Conservation (phyloP, 352 stramenopile genomes). For the Pythium aristosporum region DNA sequence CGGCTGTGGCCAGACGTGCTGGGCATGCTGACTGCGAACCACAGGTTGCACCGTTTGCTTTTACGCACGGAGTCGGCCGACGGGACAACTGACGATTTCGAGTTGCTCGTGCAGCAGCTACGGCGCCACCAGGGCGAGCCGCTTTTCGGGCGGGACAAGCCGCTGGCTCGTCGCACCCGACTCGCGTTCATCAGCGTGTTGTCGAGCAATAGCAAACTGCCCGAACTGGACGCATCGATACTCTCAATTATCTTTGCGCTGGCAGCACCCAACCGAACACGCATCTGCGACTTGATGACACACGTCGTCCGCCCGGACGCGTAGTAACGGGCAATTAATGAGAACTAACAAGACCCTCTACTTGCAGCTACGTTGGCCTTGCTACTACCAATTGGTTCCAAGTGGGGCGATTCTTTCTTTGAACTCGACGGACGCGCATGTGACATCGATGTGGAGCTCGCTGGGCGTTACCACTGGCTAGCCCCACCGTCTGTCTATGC, state of each 20-base stretch:
- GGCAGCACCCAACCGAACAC: not conserved
- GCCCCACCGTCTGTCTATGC: not conserved
- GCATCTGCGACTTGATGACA: not conserved
- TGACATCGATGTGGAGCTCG: too few species aligned
- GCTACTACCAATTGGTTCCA: too few species aligned
- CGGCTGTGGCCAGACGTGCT: not conserved
- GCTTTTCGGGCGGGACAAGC: not conserved
- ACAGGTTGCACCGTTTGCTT: not conserved
- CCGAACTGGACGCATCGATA: slow-evolving; percentile 4
- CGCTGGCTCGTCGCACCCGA: not conserved
- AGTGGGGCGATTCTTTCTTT: too few species aligned
- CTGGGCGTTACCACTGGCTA: too few species aligned
- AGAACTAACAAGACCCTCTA: too few species aligned
- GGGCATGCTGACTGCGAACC: not conserved
- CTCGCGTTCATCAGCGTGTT: slow-evolving; percentile 10
- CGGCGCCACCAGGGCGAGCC: not conserved
- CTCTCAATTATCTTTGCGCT: slow-evolving; percentile 7
- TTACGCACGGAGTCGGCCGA: not conserved
- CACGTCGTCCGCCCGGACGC: too few species aligned
- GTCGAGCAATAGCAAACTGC: not conserved
- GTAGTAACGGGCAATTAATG: too few species aligned
- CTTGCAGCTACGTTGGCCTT: too few species aligned
- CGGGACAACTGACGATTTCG: not conserved
- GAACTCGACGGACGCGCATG: too few species aligned
- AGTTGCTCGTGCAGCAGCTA: not conserved